Base-by-base conservation (phyloP, 495 filamentous ascomycete species). In the Penicillium lagena region DNA sequence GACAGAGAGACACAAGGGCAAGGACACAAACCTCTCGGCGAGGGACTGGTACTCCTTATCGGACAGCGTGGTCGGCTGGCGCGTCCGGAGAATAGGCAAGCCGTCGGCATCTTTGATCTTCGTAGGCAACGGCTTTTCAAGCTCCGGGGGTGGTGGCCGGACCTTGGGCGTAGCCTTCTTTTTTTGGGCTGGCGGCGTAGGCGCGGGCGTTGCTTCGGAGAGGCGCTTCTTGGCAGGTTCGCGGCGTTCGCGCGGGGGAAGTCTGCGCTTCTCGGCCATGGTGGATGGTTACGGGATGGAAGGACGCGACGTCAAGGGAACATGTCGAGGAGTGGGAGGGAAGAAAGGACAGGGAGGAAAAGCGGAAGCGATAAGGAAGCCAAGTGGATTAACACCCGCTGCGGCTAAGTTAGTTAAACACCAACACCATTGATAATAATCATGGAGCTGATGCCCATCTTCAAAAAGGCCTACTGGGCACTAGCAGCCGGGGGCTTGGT, bases 11-110 rank as follows among this genome's bases (percentile, higher is more conserved):
- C 22, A 22, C 22, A 4, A 22, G 22, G 6, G 22, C 22, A 22
- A 22, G 22, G 22, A 22, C 22, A 22, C 49, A 52, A 59, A 89
- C 89, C 89, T 96, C 64, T 95, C 89, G 36, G 81, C 76, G 14
- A 95, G 78, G 11, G 81, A 83, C 64, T 95, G 90, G 51, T 85
- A 96, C 12, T 90, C 85, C 46, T 75, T 81, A 29, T 58, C 56
- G 1, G 83, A 63, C 2, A 96, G 68, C 38, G 78, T 70, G 12
- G 72, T 65, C 7, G 78, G 68, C 58, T 96, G 93, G 27, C 82
- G 77, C 34, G 75, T 71, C 14, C 81, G 70, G 31, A 90, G 70
- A 0, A 84, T 86, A 14, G 93, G 93, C 29, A 97, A 70, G 28
- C 80, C 77, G 46, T 88, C 81, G 37, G 75, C 80, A 52, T 80